Percentiles rank a stretch among this genome's conserved stretches.
Evolutionary conservation across 2,329 filamentous ascomycete species (phyloP).

Genomic region (Grosmannia serpens): DNA sequence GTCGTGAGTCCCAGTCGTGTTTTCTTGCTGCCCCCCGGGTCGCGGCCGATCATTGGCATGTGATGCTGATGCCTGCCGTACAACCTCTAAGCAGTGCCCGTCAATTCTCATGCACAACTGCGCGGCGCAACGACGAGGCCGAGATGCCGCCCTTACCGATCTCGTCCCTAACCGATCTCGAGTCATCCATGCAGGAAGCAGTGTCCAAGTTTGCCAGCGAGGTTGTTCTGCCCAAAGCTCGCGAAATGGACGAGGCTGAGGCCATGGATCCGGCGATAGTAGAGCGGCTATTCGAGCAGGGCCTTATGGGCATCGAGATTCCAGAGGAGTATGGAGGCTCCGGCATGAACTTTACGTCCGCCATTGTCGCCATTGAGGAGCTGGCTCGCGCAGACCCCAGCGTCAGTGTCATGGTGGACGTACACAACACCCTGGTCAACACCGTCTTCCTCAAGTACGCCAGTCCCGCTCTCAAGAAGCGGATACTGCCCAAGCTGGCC

Average conservation of each 20-base stretch:
- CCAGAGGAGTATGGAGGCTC: constrained; percentile 94
- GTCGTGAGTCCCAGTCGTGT: constrained; percentile 1
- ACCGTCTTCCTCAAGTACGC: constrained; percentile 83
- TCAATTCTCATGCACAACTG: constrained; percentile 48
- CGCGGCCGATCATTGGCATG: neutral
- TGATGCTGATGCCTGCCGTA: neutral
- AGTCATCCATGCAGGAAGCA: constrained; percentile 76
- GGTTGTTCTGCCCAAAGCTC: constrained; percentile 77
- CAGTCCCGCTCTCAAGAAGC: constrained; percentile 64
- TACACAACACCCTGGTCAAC: constrained; percentile 97
- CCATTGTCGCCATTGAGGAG: constrained; percentile 95
- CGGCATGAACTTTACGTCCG: constrained; percentile 97
- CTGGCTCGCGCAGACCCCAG: constrained; percentile 87
- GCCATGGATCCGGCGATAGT: constrained; percentile 80
- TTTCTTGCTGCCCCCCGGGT: neutral
- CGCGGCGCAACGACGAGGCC: constrained; percentile 49
- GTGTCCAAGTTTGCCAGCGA: constrained; percentile 88
- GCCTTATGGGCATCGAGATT: constrained; percentile 94
- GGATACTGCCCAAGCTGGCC: constrained; percentile 80
- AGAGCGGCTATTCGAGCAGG: constrained; percentile 93
- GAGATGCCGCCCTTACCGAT: constrained; percentile 85
- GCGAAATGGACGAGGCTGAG: constrained; percentile 97
- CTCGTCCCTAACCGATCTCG: constrained; percentile 81
- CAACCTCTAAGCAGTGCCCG: constrained; percentile 24
- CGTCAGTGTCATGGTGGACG: constrained; percentile 89